phyloP scores from a whole-genome alignment of 768 basidiomycete genomes.

The Termitomyces sp. region DNA sequence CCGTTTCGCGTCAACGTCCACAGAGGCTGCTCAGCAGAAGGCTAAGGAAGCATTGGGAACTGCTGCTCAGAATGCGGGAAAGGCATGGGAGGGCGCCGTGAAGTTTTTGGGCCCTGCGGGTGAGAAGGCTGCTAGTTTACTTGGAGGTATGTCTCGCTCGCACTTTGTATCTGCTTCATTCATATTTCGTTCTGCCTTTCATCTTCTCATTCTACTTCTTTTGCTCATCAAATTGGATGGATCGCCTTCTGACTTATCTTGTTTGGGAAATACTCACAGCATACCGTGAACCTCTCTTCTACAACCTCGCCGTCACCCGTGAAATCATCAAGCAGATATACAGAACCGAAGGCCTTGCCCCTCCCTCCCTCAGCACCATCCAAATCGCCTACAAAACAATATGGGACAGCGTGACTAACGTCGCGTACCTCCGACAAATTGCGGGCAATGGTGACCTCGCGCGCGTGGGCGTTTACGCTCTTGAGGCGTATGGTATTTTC shows the following conservation, averaged over 20 bases:
- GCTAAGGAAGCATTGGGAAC: slow-evolving; percentile 59
- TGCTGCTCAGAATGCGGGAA: slow-evolving; percentile 52
- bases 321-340: slow-evolving; percentile 77
- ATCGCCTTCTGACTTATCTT: neutral
- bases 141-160: slow-evolving; percentile 32
- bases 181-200: neutral
- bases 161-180: too few species aligned
- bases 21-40: slow-evolving; percentile 58
- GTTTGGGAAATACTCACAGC: slow-evolving; percentile 26
- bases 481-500: slow-evolving; percentile 90
- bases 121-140: slow-evolving; percentile 48
- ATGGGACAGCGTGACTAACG: slow-evolving; percentile 53
- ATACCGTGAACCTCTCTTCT: slow-evolving; percentile 71
- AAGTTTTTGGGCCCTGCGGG: slow-evolving; percentile 38
- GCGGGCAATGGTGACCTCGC: slow-evolving; percentile 60
- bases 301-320: slow-evolving; percentile 73
- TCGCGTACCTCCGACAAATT: slow-evolving; percentile 56
- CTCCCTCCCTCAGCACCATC: slow-evolving; percentile 55
- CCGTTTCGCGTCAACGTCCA: slow-evolving; percentile 33
- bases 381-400: slow-evolving; percentile 57
- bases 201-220: too few species aligned
- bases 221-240: too few species aligned
- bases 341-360: slow-evolving; percentile 61
- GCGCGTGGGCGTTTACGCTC: slow-evolving; percentile 64
- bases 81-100: slow-evolving; percentile 46